Percentiles rank a stretch among this genome's conserved stretches.
Evolutionary conservation across 768 basidiomycete species (phyloP).

Genomic region (Cubamyces lactineus): DNA sequence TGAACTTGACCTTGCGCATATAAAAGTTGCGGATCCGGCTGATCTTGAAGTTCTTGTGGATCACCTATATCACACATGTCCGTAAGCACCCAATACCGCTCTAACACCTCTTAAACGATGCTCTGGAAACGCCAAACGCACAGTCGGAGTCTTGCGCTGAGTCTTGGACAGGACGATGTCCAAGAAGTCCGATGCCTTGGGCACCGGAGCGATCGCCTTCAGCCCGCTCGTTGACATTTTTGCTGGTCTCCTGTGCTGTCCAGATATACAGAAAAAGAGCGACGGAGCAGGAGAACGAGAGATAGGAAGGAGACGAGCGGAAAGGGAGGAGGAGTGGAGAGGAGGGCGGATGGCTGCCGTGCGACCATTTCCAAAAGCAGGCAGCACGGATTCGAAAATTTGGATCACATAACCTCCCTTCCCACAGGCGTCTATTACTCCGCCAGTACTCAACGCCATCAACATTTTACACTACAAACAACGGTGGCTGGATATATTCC

Average conservation of each 20-base stretch:
- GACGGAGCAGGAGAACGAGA: not conserved
- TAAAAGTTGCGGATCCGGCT: slow-evolving; percentile 97
- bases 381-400: slow-evolving; percentile 19
- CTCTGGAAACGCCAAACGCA: slow-evolving; percentile 36
- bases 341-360: not conserved
- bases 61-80: slow-evolving; percentile 58
- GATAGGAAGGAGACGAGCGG: not conserved
- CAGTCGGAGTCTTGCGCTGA: slow-evolving; percentile 96
- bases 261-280: slow-evolving; percentile 1
- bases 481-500: slow-evolving; percentile 19
- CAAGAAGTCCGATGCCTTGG: slow-evolving; percentile 91
- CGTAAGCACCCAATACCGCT: not conserved
- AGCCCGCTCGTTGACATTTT: slow-evolving; percentile 84
- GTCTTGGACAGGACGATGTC: slow-evolving; percentile 94
- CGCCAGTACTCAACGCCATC: not conserved
- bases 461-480: not conserved
- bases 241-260: not conserved
- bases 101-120: no score
- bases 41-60: slow-evolving; percentile 99
- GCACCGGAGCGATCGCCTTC: slow-evolving; percentile 98
- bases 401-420: slow-evolving; percentile 26
- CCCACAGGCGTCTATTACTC: no score
- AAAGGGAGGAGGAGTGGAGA: not conserved
- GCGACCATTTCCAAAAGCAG: not conserved
- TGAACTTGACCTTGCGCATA: slow-evolving; percentile 99